Conservation (phyloP, 345 rosid genomes). For the Eutrema heterophyllum region DNA sequence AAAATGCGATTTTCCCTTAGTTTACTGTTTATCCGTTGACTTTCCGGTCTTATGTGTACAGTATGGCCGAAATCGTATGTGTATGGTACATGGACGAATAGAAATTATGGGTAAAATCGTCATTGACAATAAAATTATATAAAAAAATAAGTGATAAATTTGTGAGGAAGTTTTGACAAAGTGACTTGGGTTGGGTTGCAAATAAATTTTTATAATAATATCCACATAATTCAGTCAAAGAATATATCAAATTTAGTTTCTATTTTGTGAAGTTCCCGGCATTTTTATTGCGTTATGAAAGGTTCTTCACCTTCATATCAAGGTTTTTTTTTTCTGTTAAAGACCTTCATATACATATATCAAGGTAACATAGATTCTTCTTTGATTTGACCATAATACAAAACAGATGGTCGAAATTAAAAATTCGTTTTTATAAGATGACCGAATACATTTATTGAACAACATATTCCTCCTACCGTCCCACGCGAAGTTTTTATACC, state of each 20-base stretch:
- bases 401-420: slow-evolving; percentile 26
- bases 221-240: background rate
- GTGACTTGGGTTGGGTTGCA: too few species aligned
- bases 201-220: background rate
- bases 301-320: background rate
- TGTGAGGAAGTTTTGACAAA: too few species aligned
- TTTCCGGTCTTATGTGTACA: too few species aligned
- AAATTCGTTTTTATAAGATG: slow-evolving; percentile 16
- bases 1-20: too few species aligned
- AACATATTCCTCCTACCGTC: slow-evolving; percentile 4
- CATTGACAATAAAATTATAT: too few species aligned
- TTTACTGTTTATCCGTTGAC: too few species aligned
- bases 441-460: slow-evolving; percentile 22
- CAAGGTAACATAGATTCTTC: slow-evolving; percentile 13
- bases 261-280: background rate
- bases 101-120: too few species aligned
- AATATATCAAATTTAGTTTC: background rate
- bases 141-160: too few species aligned
- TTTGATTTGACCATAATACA: slow-evolving; percentile 18
- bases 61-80: too few species aligned
- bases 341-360: background rate
- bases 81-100: too few species aligned
- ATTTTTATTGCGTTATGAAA: background rate
- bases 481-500: background rate
- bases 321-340: background rate